Percentiles rank a stretch among this genome's conserved stretches.
Evolutionary conservation across 352 stramenopile genomes (phyloP).

Genomic region (Phytophthora palmivora): DNA sequence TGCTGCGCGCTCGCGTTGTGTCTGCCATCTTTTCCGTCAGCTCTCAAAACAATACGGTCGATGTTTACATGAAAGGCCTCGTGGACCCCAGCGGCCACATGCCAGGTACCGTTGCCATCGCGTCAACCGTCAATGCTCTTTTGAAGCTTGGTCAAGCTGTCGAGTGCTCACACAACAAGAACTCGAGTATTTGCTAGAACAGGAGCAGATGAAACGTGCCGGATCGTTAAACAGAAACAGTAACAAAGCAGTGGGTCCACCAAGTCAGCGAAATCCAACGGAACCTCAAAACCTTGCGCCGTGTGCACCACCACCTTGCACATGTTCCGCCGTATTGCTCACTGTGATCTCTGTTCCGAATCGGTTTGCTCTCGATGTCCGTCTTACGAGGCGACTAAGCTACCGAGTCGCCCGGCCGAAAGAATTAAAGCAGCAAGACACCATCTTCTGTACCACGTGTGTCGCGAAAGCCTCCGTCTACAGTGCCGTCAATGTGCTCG

Average conservation of each 20-base stretch:
- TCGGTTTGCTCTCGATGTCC: conserved; percentile 45
- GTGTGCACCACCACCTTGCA: too few relatives aligned
- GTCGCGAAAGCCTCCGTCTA: conserved; percentile 42
- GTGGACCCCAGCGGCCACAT: conserved; percentile 54
- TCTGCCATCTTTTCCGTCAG: conserved; percentile 61
- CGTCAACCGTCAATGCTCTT: conserved; percentile 47
- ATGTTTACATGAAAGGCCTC: conserved; percentile 61
- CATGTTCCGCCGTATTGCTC: conserved; percentile 35
- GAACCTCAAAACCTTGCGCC: conserved; percentile 8
- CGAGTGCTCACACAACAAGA: conserved; percentile 70
- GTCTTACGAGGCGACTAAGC: conserved; percentile 52
- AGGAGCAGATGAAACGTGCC: conserved; percentile 32
- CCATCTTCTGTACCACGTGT: conserved; percentile 60
- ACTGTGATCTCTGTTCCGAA: conserved; percentile 47
- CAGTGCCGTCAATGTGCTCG: conserved; percentile 44
- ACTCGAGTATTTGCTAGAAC: conserved; percentile 61
- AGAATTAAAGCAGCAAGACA: conserved; percentile 47
- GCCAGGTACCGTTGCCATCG: conserved; percentile 46
- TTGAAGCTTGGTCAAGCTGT: conserved; percentile 41
- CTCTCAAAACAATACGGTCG: conserved; percentile 38
- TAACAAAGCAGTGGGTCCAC: conserved; percentile 12
- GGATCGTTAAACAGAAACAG: conserved; percentile 12
- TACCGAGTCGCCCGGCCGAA: conserved; percentile 46
- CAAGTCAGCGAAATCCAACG: conserved; percentile 4
- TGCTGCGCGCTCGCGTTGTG: conserved; percentile 51